Percentiles rank a stretch among this genome's conserved stretches.
Conservation (phyloP, 495 filamentous ascomycete species). For the Venustampulla echinocandica region DNA sequence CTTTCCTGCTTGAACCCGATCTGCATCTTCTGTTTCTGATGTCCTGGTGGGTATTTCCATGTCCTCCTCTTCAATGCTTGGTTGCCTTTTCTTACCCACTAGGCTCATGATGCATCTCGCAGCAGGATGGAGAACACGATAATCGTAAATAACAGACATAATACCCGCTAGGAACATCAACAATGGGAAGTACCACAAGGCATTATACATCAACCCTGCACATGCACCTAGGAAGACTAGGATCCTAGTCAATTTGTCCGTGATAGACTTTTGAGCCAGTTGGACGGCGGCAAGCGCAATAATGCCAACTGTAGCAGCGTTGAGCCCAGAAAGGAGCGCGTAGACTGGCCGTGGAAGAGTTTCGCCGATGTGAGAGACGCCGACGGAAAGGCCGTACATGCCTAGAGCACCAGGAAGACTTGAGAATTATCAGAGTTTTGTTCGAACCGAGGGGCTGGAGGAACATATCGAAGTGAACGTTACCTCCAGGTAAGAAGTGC, state of each 20-base stretch:
- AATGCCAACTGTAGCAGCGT: constrained; percentile 70
- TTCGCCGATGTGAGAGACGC: constrained; percentile 51
- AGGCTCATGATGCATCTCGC: not conserved
- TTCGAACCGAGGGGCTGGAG: not conserved
- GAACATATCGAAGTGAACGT: not conserved
- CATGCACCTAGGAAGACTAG: constrained; percentile 60
- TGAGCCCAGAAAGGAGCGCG: constrained; percentile 68
- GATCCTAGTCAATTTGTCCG: constrained; percentile 58
- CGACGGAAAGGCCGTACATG: constrained; percentile 65
- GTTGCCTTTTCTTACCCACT: constrained; percentile 3
- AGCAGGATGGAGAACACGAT: constrained; percentile 35
- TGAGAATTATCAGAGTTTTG: not conserved
- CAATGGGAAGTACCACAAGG: constrained; percentile 76
- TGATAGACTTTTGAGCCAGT: constrained; percentile 66
- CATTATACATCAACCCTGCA: constrained; percentile 66
- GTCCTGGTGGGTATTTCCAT: constrained; percentile 2
- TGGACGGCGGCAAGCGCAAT: constrained; percentile 72
- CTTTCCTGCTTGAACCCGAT: no score
- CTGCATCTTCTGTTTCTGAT: not conserved
- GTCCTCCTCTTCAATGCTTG: constrained; percentile 5
- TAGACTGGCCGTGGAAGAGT: constrained; percentile 60
- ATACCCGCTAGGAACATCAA: constrained; percentile 51
- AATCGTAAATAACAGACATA: constrained; percentile 53
- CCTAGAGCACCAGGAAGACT: constrained; percentile 69
- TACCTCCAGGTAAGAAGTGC: constrained; percentile 65